phyloP scores from a whole-genome alignment of 2,329 filamentous ascomycete genomes.

The Alternaria sp. region DNA sequence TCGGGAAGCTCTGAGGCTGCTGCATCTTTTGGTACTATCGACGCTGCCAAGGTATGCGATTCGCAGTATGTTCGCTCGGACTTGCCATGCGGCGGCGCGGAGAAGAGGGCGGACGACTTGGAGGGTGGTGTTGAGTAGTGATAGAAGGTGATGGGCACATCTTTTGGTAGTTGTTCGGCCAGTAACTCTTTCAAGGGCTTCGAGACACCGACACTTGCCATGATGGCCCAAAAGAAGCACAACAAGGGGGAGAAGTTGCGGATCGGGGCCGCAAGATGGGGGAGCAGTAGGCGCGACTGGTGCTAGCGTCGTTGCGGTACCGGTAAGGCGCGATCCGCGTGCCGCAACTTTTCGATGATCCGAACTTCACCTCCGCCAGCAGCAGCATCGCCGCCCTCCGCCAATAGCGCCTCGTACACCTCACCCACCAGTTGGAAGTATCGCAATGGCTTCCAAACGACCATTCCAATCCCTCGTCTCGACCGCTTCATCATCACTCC shows the following conservation, averaged over 20 bases:
- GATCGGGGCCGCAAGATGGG: conserved; percentile 23
- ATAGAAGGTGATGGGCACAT: conserved; percentile 72
- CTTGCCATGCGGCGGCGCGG: conserved; percentile 74
- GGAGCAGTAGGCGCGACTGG: conserved; percentile 25
- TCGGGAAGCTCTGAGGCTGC: conserved; percentile 34
- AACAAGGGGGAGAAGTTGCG: conserved; percentile 19
- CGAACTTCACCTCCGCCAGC: conserved; percentile 31
- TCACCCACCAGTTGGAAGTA: conserved; percentile 21
- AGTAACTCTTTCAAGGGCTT: conserved; percentile 56
- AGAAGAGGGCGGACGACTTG: conserved; percentile 77
- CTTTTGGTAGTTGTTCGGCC: conserved; percentile 61
- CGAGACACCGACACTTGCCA: conserved; percentile 37
- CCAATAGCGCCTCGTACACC: conserved; percentile 26
- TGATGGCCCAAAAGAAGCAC: conserved; percentile 24
- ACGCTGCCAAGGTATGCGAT: conserved; percentile 76
- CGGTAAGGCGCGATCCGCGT: conserved; percentile 31
- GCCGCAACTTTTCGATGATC: conserved; percentile 45
- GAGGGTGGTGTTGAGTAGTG: conserved; percentile 88
- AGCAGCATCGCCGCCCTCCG: conserved; percentile 17
- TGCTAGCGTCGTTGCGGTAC: conserved; percentile 24
- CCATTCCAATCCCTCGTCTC: conserved; percentile 49
- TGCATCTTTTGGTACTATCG: conserved; percentile 53
- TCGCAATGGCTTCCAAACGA: conserved; percentile 60
- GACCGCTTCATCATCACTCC: conserved; percentile 38
- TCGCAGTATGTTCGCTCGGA: conserved; percentile 85